Evolutionary conservation across 2,329 filamentous ascomycete species (phyloP), one percentile per base, ranked within the genome.

Genomic region (Colletotrichum sp.): DNA sequence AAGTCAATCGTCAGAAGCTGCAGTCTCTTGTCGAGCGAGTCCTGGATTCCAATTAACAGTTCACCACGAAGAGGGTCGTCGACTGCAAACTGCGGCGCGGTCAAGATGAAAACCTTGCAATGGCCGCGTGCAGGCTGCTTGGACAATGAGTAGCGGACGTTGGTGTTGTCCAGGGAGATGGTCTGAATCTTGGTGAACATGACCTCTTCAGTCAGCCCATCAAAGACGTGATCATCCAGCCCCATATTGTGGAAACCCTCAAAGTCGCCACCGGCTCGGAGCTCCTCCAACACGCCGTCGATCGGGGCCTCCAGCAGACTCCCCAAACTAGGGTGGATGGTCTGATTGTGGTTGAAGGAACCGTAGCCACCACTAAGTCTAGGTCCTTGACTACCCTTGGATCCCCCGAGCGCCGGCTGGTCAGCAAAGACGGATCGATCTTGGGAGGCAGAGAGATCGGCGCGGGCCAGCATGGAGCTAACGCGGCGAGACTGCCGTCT

Each of bases 381-480:
- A 44, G 90, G 89, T 71, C 92, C 91, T 69, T 91, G 89, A 70
- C 90, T 92, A 34, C 94, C 94, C 78, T 93, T 92, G 16, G 89
- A 85, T 59, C 89, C 88, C 0, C 82, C 82, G 68, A 86, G 84
- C 13, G 82, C 84, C 10, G 85, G 85, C 82, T 90, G 91, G 65
- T 98, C 96, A 32, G 93, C 90, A 81, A 98, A 98, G n/a, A 93
- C 90, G 2, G 93, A 90, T 80, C 95, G 91, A 79, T 98, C 96
- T 78, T 96, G 95, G 18, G 94, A 97, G 12, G 95, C 93, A 1
- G 95, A 96, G 24, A 98, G 87, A 82, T 98, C 96, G 36, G 95
- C 94, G 80, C 96, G 91, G 18, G 96, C 96, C 69, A 98, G 89
- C 85, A 98, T 91, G 18, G 96, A 99, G 86, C 97, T 99, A 30